A percentile compares a stretch with the other conserved stretches of the same genome.
Conservation (phyloP, 2,329 filamentous ascomycete species). For the Fusarium sp. region DNA sequence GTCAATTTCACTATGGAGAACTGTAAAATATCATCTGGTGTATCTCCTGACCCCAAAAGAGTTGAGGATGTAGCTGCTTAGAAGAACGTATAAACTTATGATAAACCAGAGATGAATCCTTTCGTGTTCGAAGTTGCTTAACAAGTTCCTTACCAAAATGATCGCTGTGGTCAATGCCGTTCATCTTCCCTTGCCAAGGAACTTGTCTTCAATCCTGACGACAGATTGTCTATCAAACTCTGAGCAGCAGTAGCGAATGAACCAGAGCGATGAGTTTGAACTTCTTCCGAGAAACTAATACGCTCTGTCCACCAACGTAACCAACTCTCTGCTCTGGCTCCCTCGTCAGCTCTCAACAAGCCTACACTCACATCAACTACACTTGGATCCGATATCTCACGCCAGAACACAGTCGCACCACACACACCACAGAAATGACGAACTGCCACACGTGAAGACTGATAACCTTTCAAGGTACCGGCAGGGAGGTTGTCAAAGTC, state of each 20-base stretch:
- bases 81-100: too few relatives aligned
- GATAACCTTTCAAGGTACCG: conserved; percentile 66
- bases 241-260: conserved; percentile 1
- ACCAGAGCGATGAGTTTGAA: conserved; percentile 10
- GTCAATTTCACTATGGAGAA: too few relatives aligned
- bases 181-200: background rate
- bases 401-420: conserved; percentile 77
- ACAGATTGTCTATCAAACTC: background rate
- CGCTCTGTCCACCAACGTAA: conserved; percentile 73
- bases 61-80: too few relatives aligned
- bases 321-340: conserved; percentile 71
- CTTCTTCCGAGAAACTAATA: conserved; percentile 73
- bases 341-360: conserved; percentile 65
- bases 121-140: too few relatives aligned
- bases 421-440: conserved; percentile 75
- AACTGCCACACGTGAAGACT: conserved; percentile 67
- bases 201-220: background rate
- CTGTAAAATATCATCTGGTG: too few relatives aligned
- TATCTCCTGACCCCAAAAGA: too few relatives aligned
- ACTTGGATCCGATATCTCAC: conserved; percentile 65
- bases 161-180: too few relatives aligned
- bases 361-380: conserved; percentile 77
- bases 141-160: too few relatives aligned
- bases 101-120: too few relatives aligned
- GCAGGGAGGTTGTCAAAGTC: conserved; percentile 56